phyloP scores from a whole-genome alignment of 1,284 basidiomycete species.

The Chiua sp. region DNA sequence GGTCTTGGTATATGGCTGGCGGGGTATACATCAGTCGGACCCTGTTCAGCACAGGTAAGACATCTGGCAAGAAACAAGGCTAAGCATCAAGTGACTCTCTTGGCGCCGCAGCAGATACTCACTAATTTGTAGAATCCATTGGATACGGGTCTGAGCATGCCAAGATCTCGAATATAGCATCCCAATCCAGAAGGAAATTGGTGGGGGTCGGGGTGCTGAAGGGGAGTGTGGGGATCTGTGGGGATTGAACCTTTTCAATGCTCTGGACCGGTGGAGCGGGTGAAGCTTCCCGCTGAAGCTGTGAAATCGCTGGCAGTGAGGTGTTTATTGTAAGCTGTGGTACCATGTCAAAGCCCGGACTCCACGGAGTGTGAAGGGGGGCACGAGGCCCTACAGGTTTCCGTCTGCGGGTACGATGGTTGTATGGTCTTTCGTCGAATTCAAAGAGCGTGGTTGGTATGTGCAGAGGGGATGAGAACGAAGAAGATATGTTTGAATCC shows the following conservation, averaged over 20 bases:
- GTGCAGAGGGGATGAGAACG: conserved; percentile 18
- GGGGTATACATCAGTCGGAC: conserved; percentile 11
- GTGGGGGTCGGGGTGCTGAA: conserved; percentile 22
- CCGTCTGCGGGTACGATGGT: conserved; percentile 12
- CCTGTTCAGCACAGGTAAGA: background rate
- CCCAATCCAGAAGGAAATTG: conserved; percentile 40
- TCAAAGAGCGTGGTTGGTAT: conserved; percentile 9
- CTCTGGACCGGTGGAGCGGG: conserved; percentile 14
- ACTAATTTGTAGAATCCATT: conserved; percentile 14
- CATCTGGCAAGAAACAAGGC: conserved; percentile 7
- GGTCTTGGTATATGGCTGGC: conserved; percentile 10
- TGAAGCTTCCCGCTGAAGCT: conserved; percentile 10
- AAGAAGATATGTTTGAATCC: conserved; percentile 22
- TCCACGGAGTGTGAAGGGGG: conserved; percentile 15
- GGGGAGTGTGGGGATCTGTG: conserved; percentile 10
- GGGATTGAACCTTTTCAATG: conserved; percentile 6
- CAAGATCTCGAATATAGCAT: conserved; percentile 39
- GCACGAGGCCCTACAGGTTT: conserved; percentile 33
- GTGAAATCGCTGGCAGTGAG: conserved; percentile 14
- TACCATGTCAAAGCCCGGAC: conserved; percentile 9
- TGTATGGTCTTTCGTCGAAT: conserved; percentile 1
- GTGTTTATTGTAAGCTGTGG: conserved; percentile 22
- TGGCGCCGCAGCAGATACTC: conserved; percentile 9
- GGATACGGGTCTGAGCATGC: conserved; percentile 15
- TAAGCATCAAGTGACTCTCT: background rate